phyloP scores from a whole-genome alignment of 108 stramenopile species.

The Cyclotella atomus region DNA sequence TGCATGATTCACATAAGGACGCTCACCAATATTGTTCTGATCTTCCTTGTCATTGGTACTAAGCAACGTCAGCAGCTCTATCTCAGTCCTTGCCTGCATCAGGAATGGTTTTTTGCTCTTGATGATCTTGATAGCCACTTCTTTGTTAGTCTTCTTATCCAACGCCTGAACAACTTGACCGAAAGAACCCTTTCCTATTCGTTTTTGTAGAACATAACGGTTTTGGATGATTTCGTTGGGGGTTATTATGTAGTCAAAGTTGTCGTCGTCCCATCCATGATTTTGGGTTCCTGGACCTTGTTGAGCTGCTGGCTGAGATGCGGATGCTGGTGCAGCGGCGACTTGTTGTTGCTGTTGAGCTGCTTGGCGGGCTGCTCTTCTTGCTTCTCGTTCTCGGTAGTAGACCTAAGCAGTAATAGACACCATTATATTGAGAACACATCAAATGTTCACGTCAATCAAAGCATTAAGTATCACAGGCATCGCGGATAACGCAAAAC shows the following conservation, averaged over 20 bases:
- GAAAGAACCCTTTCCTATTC: constrained; percentile 97
- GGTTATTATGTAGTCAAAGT: constrained; percentile 94
- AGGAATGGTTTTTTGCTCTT: constrained; percentile 96
- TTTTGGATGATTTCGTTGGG: constrained; percentile 81
- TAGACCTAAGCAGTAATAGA: no score
- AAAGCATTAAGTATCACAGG: no score
- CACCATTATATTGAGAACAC: no score
- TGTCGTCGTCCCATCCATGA: constrained; percentile 97
- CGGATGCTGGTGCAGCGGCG: constrained; percentile 14
- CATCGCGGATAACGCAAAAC: no score
- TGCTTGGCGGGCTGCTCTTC: constrained; percentile 64
- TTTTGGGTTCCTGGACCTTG: constrained; percentile 65
- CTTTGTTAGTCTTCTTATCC: constrained; percentile 68
- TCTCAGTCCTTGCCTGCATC: constrained; percentile 97
- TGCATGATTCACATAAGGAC: not conserved
- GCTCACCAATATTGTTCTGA: constrained; percentile 86
- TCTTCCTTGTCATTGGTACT: constrained; percentile 80
- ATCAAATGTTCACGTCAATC: constrained; percentile 2
- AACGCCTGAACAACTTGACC: constrained; percentile 93
- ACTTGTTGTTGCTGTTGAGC: constrained; percentile 11
- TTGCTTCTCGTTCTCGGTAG: constrained; percentile 85
- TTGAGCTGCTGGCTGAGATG: constrained; percentile 7
- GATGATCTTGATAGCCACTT: constrained; percentile 99
- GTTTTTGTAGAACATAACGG: constrained; percentile 90
- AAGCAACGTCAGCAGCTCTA: constrained; percentile 83